Percentiles rank a stretch among this genome's conserved stretches.
These are phyloP conservation scores for Calonectria honghensis DNA, from an alignment of 2,329 filamentous ascomycete genomes.

Conservation along the genomic window DNA sequence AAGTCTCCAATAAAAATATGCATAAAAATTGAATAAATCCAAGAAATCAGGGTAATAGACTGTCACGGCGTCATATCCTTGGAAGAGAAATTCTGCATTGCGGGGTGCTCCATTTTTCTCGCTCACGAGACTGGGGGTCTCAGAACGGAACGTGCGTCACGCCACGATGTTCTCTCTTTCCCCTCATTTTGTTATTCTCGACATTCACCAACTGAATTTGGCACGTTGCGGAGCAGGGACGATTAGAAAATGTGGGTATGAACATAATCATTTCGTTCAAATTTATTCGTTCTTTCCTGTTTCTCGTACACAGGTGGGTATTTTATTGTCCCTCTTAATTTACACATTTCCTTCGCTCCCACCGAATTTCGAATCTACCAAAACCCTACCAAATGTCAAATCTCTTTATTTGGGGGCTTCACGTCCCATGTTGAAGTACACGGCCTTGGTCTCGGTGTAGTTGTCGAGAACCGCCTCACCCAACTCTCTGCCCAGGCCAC, in stretches of 20 bases:
- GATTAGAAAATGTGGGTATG: neutral
- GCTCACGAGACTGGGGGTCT: rapidly evolving
- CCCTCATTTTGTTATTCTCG: neutral
- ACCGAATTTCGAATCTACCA: too few relatives aligned
- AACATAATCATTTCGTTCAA: neutral
- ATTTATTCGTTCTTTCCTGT: neutral
- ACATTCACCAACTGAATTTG: neutral
- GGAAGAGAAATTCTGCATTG: neutral
- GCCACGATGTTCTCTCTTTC: neutral
- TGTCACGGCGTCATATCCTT: neutral
- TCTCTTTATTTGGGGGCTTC: slow-evolving; percentile 9
- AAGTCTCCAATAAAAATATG: neutral
- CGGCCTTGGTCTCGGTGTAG: slow-evolving; percentile 66
- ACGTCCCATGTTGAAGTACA: slow-evolving; percentile 64
- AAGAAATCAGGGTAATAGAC: neutral
- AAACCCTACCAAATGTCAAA: neutral
- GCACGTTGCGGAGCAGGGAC: neutral
- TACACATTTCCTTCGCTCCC: neutral
- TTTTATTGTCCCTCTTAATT: slow-evolving; percentile 15
- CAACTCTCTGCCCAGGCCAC: slow-evolving; percentile 66
- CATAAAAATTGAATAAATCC: neutral
- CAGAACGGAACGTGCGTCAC: neutral
- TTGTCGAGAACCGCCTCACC: slow-evolving; percentile 66
- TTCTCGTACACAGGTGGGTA: neutral
- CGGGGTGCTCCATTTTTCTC: neutral